These are phyloP conservation scores for Penicillium sumatraense DNA, from an alignment of 2,329 filamentous ascomycete genomes.

Conservation along the genomic window DNA sequence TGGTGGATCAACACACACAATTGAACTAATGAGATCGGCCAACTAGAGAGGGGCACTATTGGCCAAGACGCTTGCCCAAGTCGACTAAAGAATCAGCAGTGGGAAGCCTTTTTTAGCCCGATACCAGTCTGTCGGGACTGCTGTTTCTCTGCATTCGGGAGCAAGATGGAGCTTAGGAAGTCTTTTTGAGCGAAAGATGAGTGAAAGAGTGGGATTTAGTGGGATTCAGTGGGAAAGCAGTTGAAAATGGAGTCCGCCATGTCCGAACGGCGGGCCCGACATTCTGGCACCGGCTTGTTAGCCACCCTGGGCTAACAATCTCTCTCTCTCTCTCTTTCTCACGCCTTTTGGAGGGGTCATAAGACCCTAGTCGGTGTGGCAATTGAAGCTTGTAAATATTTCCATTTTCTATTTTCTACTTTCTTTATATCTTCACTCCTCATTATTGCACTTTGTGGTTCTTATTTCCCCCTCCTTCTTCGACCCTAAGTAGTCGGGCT, in stretches of 20 bases:
- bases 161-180: too few species aligned
- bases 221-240: too few species aligned
- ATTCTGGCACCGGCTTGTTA: conserved; percentile 18
- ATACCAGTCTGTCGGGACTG: conserved; percentile 11
- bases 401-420: conserved; percentile 4
- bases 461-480: not conserved
- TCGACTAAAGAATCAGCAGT: not conserved
- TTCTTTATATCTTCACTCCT: too few species aligned
- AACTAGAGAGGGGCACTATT: conserved; percentile 6
- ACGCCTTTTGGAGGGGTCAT: too few species aligned
- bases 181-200: too few species aligned
- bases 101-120: conserved; percentile 6
- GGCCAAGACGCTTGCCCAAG: conserved; percentile 1
- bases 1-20: conserved; percentile 10
- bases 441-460: too few species aligned
- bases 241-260: not conserved
- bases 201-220: too few species aligned
- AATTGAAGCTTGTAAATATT: conserved; percentile 1
- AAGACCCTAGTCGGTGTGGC: conserved; percentile 21
- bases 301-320: too few species aligned
- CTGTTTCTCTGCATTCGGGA: not conserved
- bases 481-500: not conserved
- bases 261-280: conserved; percentile 15
- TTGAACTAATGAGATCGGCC: conserved; percentile 8
- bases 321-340: too few species aligned